Base-by-base conservation (phyloP, 176 grass and related monocot species). In the Pontederia crassipes region DNA sequence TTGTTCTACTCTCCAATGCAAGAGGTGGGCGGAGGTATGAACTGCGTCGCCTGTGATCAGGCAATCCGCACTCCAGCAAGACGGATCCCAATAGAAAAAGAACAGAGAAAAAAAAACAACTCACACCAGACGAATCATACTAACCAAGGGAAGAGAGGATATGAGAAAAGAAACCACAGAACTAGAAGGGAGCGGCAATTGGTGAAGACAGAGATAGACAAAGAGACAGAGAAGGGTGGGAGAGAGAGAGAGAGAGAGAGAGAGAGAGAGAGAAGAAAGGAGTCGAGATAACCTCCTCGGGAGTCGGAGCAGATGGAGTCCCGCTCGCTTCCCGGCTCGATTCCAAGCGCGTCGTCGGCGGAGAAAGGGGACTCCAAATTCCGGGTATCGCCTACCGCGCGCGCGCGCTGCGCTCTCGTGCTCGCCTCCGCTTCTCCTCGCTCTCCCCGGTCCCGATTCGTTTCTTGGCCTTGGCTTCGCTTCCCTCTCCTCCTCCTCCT, bases 271-370 rank as follows among this genome's bases (percentile, higher is more conserved):
- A 2, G 12, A 15, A 17, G 6, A 46, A 17, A 49, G 53, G 15
- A 45, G 55, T 15, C 59, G 14, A 51, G 17, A n/a, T 61, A 15
- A 24, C 18, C 72, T 67, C 61, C 45, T 35, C 74, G 24, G 52
- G 6, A 58, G 47, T 79, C 40, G 48, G 51, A 53, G 5, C 51
- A 53, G 51, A 12, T 6, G 51, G 51, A 53, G 11, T 2, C 12
- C 51, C 51, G 51, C 51, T 5, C 6, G 51, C n/a, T 15, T 53
- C 13, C 14, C 0, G 32, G 32, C 32, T 40, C 32, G 32, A 40
- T 40, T 40, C 32, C 32, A 40, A 40, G 32, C 32, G 32, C 32
- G 32, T 40, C 32, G 32, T 7, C 2, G 32, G 32, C 32, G 32
- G 32, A 3, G 6, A 40, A 40, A 40, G 32, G 32, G 32, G 32